Conservation (phyloP, 2,329 filamentous ascomycete genomes). For the Stemphylium vesicarium region DNA sequence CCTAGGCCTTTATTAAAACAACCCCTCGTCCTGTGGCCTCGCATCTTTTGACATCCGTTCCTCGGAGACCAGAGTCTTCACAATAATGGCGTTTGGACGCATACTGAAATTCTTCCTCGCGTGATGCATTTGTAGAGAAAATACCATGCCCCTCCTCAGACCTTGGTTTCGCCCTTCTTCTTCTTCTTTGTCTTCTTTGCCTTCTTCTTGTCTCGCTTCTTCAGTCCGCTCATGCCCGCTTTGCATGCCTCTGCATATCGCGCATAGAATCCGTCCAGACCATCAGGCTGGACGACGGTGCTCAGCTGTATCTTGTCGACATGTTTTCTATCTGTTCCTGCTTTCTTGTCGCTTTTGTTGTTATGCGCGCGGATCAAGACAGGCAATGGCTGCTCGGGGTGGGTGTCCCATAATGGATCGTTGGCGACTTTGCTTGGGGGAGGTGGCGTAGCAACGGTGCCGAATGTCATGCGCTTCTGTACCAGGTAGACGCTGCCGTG, state of each 20-base stretch:
- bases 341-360: conserved; percentile 65
- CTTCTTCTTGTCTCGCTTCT: conserved; percentile 92
- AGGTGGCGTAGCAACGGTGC: conserved; percentile 48
- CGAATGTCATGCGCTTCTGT: conserved; percentile 70
- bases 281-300: conserved; percentile 78
- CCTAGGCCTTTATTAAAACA: not conserved
- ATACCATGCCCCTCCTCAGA: conserved; percentile 10
- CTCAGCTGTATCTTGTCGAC: conserved; percentile 75
- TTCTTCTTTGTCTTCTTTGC: conserved; percentile 76
- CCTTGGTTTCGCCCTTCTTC: conserved; percentile 59
- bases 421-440: conserved; percentile 51
- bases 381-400: conserved; percentile 66
- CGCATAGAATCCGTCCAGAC: conserved; percentile 80
- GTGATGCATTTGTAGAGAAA: not conserved
- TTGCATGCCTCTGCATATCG: conserved; percentile 93
- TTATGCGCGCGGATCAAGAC: conserved; percentile 85
- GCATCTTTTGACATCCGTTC: not conserved
- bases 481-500: conserved; percentile 77
- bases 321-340: conserved; percentile 45
- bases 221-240: conserved; percentile 83
- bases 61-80: not conserved
- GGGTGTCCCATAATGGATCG: conserved; percentile 66
- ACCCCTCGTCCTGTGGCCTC: not conserved
- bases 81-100: not conserved
- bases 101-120: not conserved